Conservation (phyloP, 2,329 filamentous ascomycete species). For the Alternaria ventricosa region DNA sequence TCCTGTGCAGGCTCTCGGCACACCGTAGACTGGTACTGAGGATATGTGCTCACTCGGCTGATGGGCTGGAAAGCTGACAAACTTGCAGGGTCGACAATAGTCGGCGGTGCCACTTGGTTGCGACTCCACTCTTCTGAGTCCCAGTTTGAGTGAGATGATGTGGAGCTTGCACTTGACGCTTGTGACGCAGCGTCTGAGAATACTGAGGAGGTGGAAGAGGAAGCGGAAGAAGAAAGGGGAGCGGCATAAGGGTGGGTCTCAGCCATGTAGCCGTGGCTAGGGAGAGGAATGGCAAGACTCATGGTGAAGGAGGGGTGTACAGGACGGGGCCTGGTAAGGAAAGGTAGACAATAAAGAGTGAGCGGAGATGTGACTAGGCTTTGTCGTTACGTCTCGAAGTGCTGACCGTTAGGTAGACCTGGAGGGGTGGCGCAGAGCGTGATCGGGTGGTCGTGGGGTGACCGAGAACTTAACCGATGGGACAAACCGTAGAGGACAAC, state of each 20-base stretch:
- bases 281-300: conserved; percentile 46
- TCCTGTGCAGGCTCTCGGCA: conserved; percentile 41
- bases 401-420: conserved; percentile 46
- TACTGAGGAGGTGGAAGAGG: conserved; percentile 76
- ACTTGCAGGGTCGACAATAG: conserved; percentile 29
- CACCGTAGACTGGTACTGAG: conserved; percentile 49
- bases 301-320: conserved; percentile 43
- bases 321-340: conserved; percentile 27
- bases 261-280: conserved; percentile 43
- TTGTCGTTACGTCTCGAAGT: conserved; percentile 46
- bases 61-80: conserved; percentile 41
- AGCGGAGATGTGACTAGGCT: conserved; percentile 39
- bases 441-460: conserved; percentile 50
- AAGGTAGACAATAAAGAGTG: conserved; percentile 39
- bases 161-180: conserved; percentile 70
- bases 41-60: conserved; percentile 45
- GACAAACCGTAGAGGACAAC: conserved; percentile 47
- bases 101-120: conserved; percentile 27
- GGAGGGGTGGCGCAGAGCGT: conserved; percentile 41
- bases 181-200: conserved; percentile 74
- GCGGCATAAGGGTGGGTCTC: conserved; percentile 68
- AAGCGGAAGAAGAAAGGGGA: conserved; percentile 75
- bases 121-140: conserved; percentile 47
- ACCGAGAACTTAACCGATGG: conserved; percentile 48
- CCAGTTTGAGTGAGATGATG: conserved; percentile 66